These are phyloP conservation scores for Plasmodium relictum DNA, from an alignment of 169 alveolate genomes.

Conservation along the genomic window DNA sequence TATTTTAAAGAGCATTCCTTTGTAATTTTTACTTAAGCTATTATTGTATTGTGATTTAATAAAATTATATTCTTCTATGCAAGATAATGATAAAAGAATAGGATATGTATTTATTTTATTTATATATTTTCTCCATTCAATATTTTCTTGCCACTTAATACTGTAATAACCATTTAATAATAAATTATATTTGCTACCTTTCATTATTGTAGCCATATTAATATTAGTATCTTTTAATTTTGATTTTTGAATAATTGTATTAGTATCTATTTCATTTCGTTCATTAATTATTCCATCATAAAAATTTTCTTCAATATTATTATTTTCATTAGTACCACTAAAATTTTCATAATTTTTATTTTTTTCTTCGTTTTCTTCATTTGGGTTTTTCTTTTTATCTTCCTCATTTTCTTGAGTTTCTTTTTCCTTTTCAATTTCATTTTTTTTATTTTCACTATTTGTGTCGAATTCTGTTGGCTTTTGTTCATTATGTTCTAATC, in stretches of 20 bases:
- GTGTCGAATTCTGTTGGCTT: background rate
- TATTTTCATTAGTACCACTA: background rate
- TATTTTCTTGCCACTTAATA: conserved; percentile 61
- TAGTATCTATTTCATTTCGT: conserved; percentile 8
- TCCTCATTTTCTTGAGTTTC: background rate
- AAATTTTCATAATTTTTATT: background rate
- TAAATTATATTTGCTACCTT: conserved; percentile 61
- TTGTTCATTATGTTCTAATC: background rate
- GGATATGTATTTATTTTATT: conserved; percentile 71
- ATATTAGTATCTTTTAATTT: conserved; percentile 49
- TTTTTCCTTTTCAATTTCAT: background rate
- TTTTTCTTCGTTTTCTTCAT: background rate
- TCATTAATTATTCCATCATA: conserved; percentile 32
- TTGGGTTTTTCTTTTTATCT: background rate
- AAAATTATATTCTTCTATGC: conserved; percentile 63
- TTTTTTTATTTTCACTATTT: background rate
- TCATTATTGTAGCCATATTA: conserved; percentile 51
- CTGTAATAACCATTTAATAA: conserved; percentile 63
- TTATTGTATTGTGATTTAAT: conserved; percentile 52
- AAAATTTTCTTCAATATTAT: background rate
- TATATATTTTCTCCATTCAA: conserved; percentile 52
- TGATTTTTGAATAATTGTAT: conserved; percentile 19
- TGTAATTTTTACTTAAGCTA: conserved; percentile 29
- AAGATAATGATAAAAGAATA: conserved; percentile 55
- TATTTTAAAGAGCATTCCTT: conserved; percentile 66